These are phyloP conservation scores for Hanseniaspora meyeri DNA, from an alignment of 805 yeast genomes.

Conservation along the genomic window DNA sequence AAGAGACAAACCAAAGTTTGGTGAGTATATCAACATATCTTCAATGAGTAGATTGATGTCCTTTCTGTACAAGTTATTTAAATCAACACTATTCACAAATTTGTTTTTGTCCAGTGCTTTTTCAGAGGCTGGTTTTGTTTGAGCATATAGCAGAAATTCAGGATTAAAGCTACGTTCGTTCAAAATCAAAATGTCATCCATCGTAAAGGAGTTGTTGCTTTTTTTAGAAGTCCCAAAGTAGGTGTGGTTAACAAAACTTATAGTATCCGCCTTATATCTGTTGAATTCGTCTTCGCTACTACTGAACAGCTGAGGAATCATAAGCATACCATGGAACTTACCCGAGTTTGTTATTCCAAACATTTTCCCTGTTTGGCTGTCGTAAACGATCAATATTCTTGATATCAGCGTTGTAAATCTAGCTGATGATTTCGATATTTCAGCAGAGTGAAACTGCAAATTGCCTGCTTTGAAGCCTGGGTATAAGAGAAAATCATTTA, in stretches of 20 bases:
- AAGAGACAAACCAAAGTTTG: background rate
- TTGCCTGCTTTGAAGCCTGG: background rate
- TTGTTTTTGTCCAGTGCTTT: background rate
- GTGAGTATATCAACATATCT: conserved; percentile 3
- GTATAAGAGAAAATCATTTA: background rate
- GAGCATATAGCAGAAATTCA: conserved; percentile 4
- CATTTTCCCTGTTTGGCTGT: background rate
- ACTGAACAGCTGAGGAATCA: conserved; percentile 4
- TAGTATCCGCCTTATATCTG: background rate
- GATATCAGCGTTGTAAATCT: background rate
- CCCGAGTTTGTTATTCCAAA: conserved; percentile 12
- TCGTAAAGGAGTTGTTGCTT: background rate
- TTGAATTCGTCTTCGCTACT: background rate
- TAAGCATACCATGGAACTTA: conserved; percentile 10
- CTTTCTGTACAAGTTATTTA: background rate
- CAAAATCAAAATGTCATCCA: background rate
- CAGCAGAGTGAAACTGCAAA: background rate
- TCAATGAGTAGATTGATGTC: background rate
- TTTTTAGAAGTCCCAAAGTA: background rate
- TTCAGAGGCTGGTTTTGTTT: background rate
- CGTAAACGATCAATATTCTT: background rate
- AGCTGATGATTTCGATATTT: background rate
- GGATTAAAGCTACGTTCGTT: conserved; percentile 1
- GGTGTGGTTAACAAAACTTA: background rate
- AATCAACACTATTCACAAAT: background rate